Evolutionary conservation across 1,139 yeast genomes (phyloP).

Genomic region (Candida sojae): DNA sequence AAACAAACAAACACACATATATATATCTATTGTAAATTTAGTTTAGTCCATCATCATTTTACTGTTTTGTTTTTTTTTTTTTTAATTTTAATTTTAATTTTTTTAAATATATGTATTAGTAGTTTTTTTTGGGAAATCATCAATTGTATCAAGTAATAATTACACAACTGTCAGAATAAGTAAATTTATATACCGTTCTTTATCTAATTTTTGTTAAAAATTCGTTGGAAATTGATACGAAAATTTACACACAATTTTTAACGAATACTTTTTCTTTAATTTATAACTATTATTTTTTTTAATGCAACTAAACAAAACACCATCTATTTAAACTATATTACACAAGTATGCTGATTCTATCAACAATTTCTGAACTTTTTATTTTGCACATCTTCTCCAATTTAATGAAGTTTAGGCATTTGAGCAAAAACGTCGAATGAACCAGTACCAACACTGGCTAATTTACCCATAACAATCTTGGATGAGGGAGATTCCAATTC

Average conservation of each 20-base stretch:
- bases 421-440: conserved; percentile 83
- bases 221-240: too few relatives aligned
- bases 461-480: conserved; percentile 90
- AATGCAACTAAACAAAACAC: background rate
- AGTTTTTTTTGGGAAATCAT: background rate
- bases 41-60: conserved; percentile 1
- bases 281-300: background rate
- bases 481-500: conserved; percentile 91
- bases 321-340: conserved; percentile 2
- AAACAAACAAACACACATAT: background rate
- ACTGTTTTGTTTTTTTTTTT: background rate
- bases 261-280: background rate
- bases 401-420: conserved; percentile 30
- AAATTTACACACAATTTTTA: background rate
- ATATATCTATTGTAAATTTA: conserved; percentile 2
- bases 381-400: background rate
- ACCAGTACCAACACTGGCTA: conserved; percentile 94
- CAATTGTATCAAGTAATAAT: too few relatives aligned
- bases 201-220: too few relatives aligned
- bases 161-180: too few relatives aligned
- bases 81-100: background rate
- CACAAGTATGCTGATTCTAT: background rate
- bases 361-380: too few relatives aligned
- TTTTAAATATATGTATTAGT: conserved; percentile 3
- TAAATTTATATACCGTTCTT: too few relatives aligned